These are phyloP conservation scores for Paecilomyces fulvus DNA, from an alignment of 2,329 filamentous ascomycete species.

Conservation along the genomic window DNA sequence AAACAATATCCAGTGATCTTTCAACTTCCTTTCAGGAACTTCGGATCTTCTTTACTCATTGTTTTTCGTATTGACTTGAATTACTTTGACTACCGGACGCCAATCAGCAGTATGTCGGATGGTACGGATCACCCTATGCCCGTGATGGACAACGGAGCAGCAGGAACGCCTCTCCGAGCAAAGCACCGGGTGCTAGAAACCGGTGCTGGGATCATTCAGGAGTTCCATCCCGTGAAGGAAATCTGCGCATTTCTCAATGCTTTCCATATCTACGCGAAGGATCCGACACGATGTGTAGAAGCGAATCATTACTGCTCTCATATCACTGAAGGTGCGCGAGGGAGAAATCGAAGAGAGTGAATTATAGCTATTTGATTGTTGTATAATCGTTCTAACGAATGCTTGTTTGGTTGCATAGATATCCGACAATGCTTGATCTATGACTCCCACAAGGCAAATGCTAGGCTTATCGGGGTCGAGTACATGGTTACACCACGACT, in stretches of 20 bases:
- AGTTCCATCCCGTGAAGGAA: slow-evolving; percentile 61
- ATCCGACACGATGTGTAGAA: slow-evolving; percentile 61
- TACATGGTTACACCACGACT: slow-evolving; percentile 72
- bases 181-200: slow-evolving; percentile 32
- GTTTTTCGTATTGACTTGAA: not conserved
- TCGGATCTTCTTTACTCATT: not conserved
- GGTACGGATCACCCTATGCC: not conserved
- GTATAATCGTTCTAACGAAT: not conserved
- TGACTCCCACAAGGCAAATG: not conserved
- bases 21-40: not conserved
- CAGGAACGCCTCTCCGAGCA: slow-evolving; percentile 23
- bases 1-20: not conserved
- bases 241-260: slow-evolving; percentile 79
- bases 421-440: not conserved
- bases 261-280: slow-evolving; percentile 75
- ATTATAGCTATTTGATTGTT: not conserved
- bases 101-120: not conserved
- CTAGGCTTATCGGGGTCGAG: slow-evolving; percentile 73
- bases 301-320: slow-evolving; percentile 81
- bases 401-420: too few species aligned
- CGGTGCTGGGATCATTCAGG: slow-evolving; percentile 28
- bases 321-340: slow-evolving; percentile 49
- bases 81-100: not conserved
- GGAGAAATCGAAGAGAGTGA: not conserved
- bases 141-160: slow-evolving; percentile 6